Base-by-base conservation (phyloP, 192 early-diverging fungal species). In the Phycomyces nitens region DNA sequence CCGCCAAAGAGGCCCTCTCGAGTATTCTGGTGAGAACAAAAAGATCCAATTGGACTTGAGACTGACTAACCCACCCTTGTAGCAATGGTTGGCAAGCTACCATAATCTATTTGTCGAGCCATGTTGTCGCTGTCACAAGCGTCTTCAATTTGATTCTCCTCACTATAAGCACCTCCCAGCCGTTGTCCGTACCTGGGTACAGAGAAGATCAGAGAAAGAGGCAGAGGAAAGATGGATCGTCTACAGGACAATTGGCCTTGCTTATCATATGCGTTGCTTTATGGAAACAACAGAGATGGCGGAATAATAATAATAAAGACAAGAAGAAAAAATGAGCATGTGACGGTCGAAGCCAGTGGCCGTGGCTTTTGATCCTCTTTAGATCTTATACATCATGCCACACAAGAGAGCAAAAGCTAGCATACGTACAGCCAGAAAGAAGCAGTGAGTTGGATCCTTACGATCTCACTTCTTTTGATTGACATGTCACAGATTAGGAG, bases 91-190 rank as follows among this genome's bases (percentile, higher is more conserved):
- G n/a, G 41, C 66, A 5, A 63, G 63, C 26, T 75, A 78, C 43
- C 39, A 62, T 8, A 63, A 74, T 16, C 51, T 78, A 7, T 75
- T 78, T 39, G 70, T 66, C 38, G 64, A 64, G 12, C 70, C 77
- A 14, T 78, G 77, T 56, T 29, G 62, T 39, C 68, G 67, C 12
- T 78, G 78, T 53, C 66, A 68, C 34, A 80, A 76, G 41, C 71
- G 65, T 16, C 69, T 80, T 15, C 71, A 65, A 16, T 80, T 71
- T 29, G 78, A 80, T 40, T 80, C 78, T 4, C 78, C 76, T 38
- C 78, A 80, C 27, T 80, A 75, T 29, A 80, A 77, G 47, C 69
- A 73, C 21, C 63, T 80, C 5, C 78, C 78, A n/a, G 75, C 78
- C 2, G 73, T 73, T 21, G 56, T 80, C 10, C 67, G 76, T 18